These are phyloP conservation scores for Groenewaldozyma tartarivorans DNA, from an alignment of 805 yeast genomes.

Conservation along the genomic window DNA sequence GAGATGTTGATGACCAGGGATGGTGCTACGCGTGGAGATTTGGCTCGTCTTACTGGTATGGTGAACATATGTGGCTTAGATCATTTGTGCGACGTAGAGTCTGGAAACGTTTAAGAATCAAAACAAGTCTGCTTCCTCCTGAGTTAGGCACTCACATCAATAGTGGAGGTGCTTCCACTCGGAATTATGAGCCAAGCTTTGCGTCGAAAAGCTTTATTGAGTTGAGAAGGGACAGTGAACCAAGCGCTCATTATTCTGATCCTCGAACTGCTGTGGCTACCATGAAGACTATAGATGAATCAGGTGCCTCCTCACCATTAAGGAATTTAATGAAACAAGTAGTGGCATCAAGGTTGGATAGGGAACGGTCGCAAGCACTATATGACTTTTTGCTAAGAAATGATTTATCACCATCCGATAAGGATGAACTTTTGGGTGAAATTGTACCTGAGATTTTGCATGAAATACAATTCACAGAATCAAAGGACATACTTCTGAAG, in stretches of 20 bases:
- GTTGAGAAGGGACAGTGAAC: background rate
- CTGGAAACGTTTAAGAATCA: slow-evolving; percentile 41
- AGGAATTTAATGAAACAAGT: too few species aligned
- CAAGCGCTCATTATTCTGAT: too few species aligned
- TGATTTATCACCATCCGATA: too few species aligned
- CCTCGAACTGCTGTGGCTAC: too few species aligned
- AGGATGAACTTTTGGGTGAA: background rate
- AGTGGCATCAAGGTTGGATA: background rate
- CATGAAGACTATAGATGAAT: too few species aligned
- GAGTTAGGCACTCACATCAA: too few species aligned
- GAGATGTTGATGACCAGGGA: slow-evolving; percentile 76
- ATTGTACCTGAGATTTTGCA: background rate
- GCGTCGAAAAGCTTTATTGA: background rate
- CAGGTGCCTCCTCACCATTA: too few species aligned
- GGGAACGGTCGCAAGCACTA: background rate
- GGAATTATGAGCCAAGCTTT: too few species aligned
- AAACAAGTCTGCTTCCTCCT: too few species aligned
- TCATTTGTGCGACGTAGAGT: slow-evolving; percentile 56
- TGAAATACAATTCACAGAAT: background rate
- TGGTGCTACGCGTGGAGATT: slow-evolving; percentile 60
- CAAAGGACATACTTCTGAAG: background rate
- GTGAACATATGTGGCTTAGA: slow-evolving; percentile 42
- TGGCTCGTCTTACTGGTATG: slow-evolving; percentile 49
- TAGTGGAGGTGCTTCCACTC: too few species aligned
- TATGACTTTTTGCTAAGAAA: background rate